Base-by-base conservation (phyloP, 176 grass and related monocot species). In the Raddia distichophylla region DNA sequence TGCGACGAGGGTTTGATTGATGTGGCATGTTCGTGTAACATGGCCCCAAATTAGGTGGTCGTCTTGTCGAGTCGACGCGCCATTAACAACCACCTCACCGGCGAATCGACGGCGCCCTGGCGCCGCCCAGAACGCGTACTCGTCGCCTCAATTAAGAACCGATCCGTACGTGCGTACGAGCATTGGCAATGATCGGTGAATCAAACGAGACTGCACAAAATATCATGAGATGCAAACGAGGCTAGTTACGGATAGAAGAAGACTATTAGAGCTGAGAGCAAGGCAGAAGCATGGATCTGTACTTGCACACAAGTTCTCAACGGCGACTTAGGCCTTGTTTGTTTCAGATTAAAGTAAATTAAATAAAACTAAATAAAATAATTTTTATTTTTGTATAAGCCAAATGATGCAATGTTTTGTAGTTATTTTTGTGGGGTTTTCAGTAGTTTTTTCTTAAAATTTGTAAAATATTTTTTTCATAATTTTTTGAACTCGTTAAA, bases 1-100 rank as follows among this genome's bases (percentile, higher is more conserved):
- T 67, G 75, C 20, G 75, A 79, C 7, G 37, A 40, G 37, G 37
- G 61, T 37, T 48, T 64, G 82, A 85, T 85, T 77, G 83, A 33
- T 50, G 77, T 5, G 70, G 77, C 87, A 76, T 85, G 87, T 82
- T 82, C 71, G 18, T 78, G 82, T 77, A 65, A 89, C 87, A 89
- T 82, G 87, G 71, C 33, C 77, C 56, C 69, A 70, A 15, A 59
- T 64, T 83, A 58, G 72, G 77, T 72, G 71, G 64, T 65, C 47
- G 10, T 55, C 63, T 13, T 4, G 69, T 49, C 67, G 7, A 64
- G 34, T 20, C 58, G 44, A 50, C 58, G 44, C 18, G 76, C 34
- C 57, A 64, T 46, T 60, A 19, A 60, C 62, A 64, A 32, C 32
- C 18, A 10, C 20, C 11, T 48, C 10, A 51, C 8, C 74, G 1